Base-by-base conservation (phyloP, 768 basidiomycete species). In the Flagelloscypha sp. region DNA sequence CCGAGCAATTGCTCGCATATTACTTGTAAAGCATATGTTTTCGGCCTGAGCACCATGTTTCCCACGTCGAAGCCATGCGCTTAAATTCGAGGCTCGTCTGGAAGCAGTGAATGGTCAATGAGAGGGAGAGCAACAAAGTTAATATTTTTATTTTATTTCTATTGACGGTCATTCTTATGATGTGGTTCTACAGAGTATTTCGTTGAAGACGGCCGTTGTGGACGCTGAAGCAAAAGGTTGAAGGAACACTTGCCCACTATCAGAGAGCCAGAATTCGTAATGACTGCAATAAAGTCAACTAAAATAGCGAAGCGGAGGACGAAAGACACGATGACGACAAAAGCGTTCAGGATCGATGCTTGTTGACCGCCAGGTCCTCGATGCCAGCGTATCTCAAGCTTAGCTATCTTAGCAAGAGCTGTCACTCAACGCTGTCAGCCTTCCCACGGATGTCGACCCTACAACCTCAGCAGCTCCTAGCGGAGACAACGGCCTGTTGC, bases 21-120 rank as follows among this genome's bases (percentile, higher is more conserved):
- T n/a, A n/a, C n/a, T n/a, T n/a, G 10, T 23, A 11, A 11, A 74
- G 73, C 65, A 30, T 72, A 68, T 49, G 55, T 67, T 16, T 54
- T 66, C 10, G 52, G 61, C 68, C 42, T 49, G 21, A 55, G 52
- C 23, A 43, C 53, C 5, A 48, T 39, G 19, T 68, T 71, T 45
- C 48, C 56, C 13, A 28, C 56, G 5, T 45, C 51, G 11, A 38
- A 24, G 11, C 38, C 50, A 11, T 28, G 40, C 24, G 2, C 49
- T 66, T n/a, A 46, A 51, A 16, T 47, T 74, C 16, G 71, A 74
- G 39, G 54, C 44, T 30, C 56, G 69, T 20, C 43, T 61, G 23
- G 48, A 49, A 7, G 47, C 43, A 5, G 49, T 76, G 33, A 57
- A 62, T 40, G 53, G 50, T 35, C 56, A 61, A 40, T 61, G 64